Conservation (phyloP, 495 filamentous ascomycete genomes). For the Penicillium subrubescens region DNA sequence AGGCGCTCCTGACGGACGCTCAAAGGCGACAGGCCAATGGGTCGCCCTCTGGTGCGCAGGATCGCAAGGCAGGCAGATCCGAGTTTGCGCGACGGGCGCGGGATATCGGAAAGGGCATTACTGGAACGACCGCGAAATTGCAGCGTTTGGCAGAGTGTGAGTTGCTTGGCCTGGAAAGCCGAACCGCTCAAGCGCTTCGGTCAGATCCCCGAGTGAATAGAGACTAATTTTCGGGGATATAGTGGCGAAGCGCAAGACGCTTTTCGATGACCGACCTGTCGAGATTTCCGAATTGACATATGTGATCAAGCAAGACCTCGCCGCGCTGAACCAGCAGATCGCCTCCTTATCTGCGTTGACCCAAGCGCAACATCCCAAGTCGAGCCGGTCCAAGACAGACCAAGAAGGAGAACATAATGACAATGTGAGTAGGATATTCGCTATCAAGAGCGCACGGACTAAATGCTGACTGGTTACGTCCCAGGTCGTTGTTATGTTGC, state of each 20-base stretch:
- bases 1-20: conserved; percentile 75
- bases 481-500: conserved; percentile 80
- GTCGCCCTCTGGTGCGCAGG: conserved; percentile 48
- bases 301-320: conserved; percentile 96
- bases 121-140: conserved; percentile 89
- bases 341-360: conserved; percentile 74
- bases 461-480: conserved; percentile 23
- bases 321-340: conserved; percentile 85
- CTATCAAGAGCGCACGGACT: background rate
- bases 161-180: conserved; percentile 23
- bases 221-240: background rate
- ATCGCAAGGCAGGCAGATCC: conserved; percentile 53
- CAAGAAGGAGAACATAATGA: conserved; percentile 97
- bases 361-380: conserved; percentile 70
- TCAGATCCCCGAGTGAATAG: background rate
- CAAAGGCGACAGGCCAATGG: conserved; percentile 73
- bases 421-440: conserved; percentile 56
- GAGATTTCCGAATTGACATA: conserved; percentile 97
- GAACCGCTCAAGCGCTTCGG: background rate
- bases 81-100: conserved; percentile 91
- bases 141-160: conserved; percentile 85
- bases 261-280: conserved; percentile 94
- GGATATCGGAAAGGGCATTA: conserved; percentile 88
- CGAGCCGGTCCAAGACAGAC: conserved; percentile 54
- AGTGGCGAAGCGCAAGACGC: conserved; percentile 94